Base-by-base conservation (phyloP, 306 rosid genomes). In the Adenanthera pavonina region DNA sequence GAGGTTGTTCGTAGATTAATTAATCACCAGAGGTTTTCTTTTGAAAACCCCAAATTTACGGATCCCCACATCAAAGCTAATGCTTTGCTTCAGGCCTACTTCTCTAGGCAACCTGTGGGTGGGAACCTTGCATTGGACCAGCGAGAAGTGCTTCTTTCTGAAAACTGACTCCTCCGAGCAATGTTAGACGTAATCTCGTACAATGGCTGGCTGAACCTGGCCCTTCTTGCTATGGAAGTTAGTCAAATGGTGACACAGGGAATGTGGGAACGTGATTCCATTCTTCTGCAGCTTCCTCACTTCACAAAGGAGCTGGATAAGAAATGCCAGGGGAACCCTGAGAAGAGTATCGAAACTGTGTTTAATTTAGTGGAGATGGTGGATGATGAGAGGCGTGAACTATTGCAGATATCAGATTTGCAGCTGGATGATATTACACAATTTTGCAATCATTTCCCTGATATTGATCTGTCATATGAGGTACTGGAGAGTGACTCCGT, bases 231-330 rank as follows among this genome's bases (percentile, higher is more conserved):
- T 15, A 95, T 95, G 99, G 99, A 95, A 87, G 92, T 93, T 15
- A 86, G 97, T 89, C 99, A 95, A 85, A 91, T 95, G 99, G 92
- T 95, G 73, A 95, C 97, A 12, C 99, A 95, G 76, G 97, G 95
- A 49, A 85, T 93, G 89, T 95, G 97, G 99, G 95, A 91, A 66
- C 88, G 94, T n/a, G 99, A 95, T 81, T 89, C 97, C 38, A 90
- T 91, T 95, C 92, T 95, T 48, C 84, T 91, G 30, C 99, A 95
- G 81, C 92, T 95, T 69, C 99, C 99, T 74, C 97, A 90, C 85
- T 93, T 95, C 86, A 91, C 97, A 33, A 92, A 89, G 87, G 99
- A 95, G 57, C 65, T 95, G 86, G 98, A 97, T 7, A 93, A 82
- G 89, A 90, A 80, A 85, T 92, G 94, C 83, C 91, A 86, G 78